Percentiles rank a stretch among this genome's conserved stretches.
These are phyloP conservation scores for Quercus phellos DNA, from an alignment of 331 rosid species.

Conservation along the genomic window DNA sequence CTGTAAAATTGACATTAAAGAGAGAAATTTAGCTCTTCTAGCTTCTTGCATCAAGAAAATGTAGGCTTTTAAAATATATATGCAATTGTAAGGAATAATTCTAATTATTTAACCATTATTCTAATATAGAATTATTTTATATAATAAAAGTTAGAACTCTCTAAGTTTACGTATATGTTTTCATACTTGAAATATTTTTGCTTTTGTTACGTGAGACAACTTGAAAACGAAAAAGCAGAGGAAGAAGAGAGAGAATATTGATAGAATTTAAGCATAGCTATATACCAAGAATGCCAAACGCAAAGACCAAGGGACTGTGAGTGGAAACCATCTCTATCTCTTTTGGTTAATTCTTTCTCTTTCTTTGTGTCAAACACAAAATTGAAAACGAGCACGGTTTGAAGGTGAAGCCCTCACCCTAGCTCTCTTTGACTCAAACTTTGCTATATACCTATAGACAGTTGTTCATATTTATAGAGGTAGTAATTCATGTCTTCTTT, in stretches of 20 bases:
- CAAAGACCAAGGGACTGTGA: slow-evolving; percentile 22
- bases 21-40: slow-evolving; percentile 9
- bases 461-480: slow-evolving; percentile 35
- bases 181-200: too few relatives aligned
- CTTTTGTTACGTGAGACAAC: too few relatives aligned
- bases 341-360: not conserved
- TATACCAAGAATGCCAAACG: slow-evolving; percentile 5
- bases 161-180: too few relatives aligned
- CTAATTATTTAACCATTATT: too few relatives aligned
- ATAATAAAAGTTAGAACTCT: too few relatives aligned
- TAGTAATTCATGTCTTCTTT: not conserved
- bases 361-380: not conserved
- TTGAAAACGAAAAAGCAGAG: not conserved
- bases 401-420: slow-evolving; percentile 16
- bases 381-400: not conserved
- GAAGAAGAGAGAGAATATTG: not conserved
- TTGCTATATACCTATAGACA: slow-evolving; percentile 28
- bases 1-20: slow-evolving; percentile 33
- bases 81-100: too few relatives aligned
- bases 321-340: not conserved
- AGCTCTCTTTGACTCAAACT: slow-evolving; percentile 9
- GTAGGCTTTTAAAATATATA: too few relatives aligned
- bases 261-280: not conserved
- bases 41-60: not conserved
- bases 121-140: too few relatives aligned